phyloP scores from a whole-genome alignment of 2,329 filamentous ascomycete species.

The Grosmannia huntii region DNA sequence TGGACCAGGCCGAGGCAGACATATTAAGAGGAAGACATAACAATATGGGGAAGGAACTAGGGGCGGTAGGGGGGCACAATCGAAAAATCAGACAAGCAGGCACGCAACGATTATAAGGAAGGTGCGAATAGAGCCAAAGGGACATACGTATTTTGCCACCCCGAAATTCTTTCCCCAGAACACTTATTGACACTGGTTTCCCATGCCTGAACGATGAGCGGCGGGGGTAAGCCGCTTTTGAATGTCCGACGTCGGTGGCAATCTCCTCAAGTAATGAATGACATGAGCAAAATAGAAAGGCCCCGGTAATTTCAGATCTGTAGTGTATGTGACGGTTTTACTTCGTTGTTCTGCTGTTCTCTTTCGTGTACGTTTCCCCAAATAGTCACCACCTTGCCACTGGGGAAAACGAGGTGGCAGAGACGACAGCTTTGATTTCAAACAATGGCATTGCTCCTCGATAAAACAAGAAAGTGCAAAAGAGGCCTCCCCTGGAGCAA shows the following conservation, averaged over 20 bases:
- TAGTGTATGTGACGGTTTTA: not conserved
- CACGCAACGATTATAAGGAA: not conserved
- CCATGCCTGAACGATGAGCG: not conserved
- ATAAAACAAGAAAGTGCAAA: not conserved
- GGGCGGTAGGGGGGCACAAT: not conserved
- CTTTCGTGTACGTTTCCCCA: too few relatives aligned
- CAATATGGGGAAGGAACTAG: not conserved
- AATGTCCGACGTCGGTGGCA: not conserved
- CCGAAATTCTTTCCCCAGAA: not conserved
- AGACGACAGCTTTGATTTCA: too few relatives aligned
- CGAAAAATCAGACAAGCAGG: not conserved
- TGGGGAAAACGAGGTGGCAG: too few relatives aligned
- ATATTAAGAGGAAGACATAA: not conserved
- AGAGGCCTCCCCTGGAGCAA: not conserved
- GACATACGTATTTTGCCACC: not conserved
- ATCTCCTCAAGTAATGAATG: not conserved
- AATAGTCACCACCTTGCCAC: too few relatives aligned
- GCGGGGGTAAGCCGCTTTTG: not conserved
- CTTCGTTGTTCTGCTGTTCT: not conserved
- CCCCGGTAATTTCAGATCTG: not conserved
- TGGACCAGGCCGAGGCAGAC: not conserved
- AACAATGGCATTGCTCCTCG: not conserved
- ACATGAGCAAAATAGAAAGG: not conserved
- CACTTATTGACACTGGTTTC: not conserved
- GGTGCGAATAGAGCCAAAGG: not conserved